Base-by-base conservation (phyloP, 208 protist genomes). In the Crithidia expoeki region DNA sequence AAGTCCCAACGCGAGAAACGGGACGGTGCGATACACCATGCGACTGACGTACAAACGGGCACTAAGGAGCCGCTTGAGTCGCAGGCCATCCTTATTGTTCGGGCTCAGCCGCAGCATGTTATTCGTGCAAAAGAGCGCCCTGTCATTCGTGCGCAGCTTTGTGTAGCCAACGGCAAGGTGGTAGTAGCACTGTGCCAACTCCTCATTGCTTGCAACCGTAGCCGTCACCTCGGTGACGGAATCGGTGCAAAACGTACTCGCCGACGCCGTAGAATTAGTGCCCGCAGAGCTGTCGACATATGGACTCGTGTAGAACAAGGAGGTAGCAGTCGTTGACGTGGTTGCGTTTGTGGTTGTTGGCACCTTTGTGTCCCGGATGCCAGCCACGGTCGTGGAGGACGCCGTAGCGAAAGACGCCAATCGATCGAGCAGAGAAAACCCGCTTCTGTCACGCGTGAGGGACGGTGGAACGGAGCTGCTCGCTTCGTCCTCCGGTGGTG, bases 81-180 rank as follows among this genome's bases (percentile, higher is more conserved):
- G 51, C 44, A 85, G 58, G 16, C 67, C 90, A 47, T 95, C 84
- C 21, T 74, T 72, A 59, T 85, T 85, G 23, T 74, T 11, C 21
- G 86, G 88, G 4, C 64, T 47, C 33, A 91, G 57, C 44, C 78
- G 58, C 51, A 94, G 79, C 82, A 86, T 83, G 53, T 82, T 83
- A 27, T 75, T 72, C 11, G 88, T 67, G 60, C 74, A 93, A 28
- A 79, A 79, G 34, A 74, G 70, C 1, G 88, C 88, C 63, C 82
- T 84, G 11, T 89, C 68, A 27, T 87, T 80, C 19, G 84, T 61
- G 16, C 64, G 73, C 32, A 94, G 79, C 62, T 95, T 95, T 33
- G 90, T 86, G 79, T 80, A 91, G 36, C 88, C 90, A 17, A 95
- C 50, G 7, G 80, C 61, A 21, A 95, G 73, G 68, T 95, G 89